Base-by-base conservation (phyloP, 2,329 filamentous ascomycete genomes). In the Pestalotiopsis sp. region DNA sequence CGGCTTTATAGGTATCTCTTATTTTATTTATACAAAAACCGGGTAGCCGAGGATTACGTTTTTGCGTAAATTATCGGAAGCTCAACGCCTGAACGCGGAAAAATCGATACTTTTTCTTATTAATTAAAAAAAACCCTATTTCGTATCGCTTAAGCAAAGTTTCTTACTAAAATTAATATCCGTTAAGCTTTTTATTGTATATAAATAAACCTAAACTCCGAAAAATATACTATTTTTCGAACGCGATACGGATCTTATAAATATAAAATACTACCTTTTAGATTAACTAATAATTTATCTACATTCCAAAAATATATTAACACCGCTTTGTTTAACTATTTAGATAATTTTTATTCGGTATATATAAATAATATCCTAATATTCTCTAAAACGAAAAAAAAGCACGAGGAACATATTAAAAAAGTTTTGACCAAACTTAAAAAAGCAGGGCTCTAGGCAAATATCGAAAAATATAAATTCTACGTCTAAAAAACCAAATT, bases 341-440 rank as follows among this genome's bases (percentile, higher is more conserved):
- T 69, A 31, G 64, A 69, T 5, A 25, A 64, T 38, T 69, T 59
- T 68, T 64, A 38, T 64, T 49, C 2, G 3, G 39, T 56, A 20
- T 68, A 68, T 68, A 66, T 68, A 59, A 68, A 68, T n/a, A 23
- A 59, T 52, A 68, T 68, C 25, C 20, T 65, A 25, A 68, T 68
- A 23, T 41, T 68, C 65, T 45, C 3, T 23, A 23, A 23, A 36
- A 65, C 7, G 41, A 41, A 14, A 27, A 3, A 27, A 49, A 68
- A 12, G 2, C 36, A 68, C 49, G 17, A 27, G 52, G 4, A 23
- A 49, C 52, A 64, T 13, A 27, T 64, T 5, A 49, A 49, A 64
- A 64, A 31, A 17, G 20, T 49, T 31, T 64, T 64, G 27, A 25
- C 6, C 1, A 11, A 27, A 13, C 31, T 64, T 3, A 1, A 64